These are phyloP conservation scores for Fusarium circinatum DNA, from an alignment of 2,329 filamentous ascomycete species.

Conservation along the genomic window DNA sequence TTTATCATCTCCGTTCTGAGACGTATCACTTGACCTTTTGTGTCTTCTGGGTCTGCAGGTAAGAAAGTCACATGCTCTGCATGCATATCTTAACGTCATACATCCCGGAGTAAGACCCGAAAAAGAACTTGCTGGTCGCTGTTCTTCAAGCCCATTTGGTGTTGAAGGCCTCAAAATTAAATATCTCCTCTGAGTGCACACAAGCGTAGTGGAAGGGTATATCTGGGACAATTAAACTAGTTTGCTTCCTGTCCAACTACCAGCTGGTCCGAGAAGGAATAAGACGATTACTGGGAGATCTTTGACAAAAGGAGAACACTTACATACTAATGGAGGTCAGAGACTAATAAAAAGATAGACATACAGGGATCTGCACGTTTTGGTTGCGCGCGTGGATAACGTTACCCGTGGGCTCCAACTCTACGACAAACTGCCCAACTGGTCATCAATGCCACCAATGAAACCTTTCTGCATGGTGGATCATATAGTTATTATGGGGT, in stretches of 20 bases:
- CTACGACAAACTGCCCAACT: accelerated
- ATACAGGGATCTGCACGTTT: accelerated
- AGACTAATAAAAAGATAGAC: accelerated
- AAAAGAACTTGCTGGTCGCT: accelerated
- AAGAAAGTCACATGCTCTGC: neutral
- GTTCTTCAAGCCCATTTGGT: accelerated
- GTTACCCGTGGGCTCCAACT: neutral
- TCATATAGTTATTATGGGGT: no score
- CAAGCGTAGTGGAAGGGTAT: accelerated
- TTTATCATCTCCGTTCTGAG: neutral
- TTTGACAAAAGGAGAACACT: no score
- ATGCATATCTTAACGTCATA: neutral
- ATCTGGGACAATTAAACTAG: no score
- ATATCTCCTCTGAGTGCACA: no score
- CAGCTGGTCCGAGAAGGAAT: no score
- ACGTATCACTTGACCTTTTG: neutral
- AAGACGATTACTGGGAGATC: no score
- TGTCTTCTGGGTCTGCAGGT: neutral
- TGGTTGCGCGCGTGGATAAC: neutral
- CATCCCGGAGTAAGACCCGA: neutral
- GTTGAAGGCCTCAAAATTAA: neutral
- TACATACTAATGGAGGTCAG: accelerated
- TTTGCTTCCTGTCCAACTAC: no score
- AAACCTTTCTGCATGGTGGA: no score
- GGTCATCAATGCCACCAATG: no score